Conservation (phyloP, 2,329 filamentous ascomycete species). For the Pestalotiopsis sp. region DNA sequence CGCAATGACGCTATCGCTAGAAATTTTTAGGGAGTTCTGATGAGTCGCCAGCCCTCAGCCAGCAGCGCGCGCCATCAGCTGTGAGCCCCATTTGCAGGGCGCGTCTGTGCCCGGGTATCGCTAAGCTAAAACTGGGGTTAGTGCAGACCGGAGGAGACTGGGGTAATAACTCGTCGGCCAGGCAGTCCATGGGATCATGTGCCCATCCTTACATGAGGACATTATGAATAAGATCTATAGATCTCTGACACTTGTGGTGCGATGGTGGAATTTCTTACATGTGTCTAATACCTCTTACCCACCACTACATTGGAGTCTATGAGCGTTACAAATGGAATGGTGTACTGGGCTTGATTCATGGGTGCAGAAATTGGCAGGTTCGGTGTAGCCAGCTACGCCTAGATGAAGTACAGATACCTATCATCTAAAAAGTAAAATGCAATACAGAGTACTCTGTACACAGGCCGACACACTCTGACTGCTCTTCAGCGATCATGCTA, state of each 20-base stretch:
- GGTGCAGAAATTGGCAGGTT: neutral
- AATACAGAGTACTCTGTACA: neutral
- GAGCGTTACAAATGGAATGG: neutral
- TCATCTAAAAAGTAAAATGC: too few relatives aligned
- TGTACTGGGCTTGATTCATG: neutral
- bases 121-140: neutral
- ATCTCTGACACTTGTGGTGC: too few relatives aligned
- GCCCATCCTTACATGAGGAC: neutral
- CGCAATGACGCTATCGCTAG: slow-evolving; percentile 12
- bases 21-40: slow-evolving; percentile 5
- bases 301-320: neutral
- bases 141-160: neutral
- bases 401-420: neutral
- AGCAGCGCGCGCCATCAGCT: neutral
- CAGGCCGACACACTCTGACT: neutral
- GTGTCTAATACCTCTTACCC: neutral
- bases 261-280: neutral
- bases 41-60: neutral
- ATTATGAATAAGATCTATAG: neutral
- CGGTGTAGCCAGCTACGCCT: neutral
- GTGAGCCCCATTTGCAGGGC: neutral
- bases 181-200: neutral
- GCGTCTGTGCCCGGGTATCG: neutral
- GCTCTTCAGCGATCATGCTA: neutral
- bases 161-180: neutral